Base-by-base conservation (phyloP, 768 basidiomycete species). In the Panellus pusillus region DNA sequence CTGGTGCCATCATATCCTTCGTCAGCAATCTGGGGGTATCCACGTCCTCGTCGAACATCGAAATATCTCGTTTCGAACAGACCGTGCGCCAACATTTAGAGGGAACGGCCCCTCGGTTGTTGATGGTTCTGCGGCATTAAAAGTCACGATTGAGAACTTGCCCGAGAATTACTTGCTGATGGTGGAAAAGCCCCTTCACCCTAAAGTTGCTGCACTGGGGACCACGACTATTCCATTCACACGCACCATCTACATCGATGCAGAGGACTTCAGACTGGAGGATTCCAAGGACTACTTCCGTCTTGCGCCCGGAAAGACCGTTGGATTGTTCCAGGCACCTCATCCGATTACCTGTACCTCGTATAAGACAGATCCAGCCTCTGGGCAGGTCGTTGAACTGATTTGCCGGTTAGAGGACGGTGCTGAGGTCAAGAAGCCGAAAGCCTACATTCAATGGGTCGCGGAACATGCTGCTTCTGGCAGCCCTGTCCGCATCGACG, bases 211-310 rank as follows among this genome's bases (percentile, higher is more conserved):
- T 1, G 84, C 84, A 54, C 85, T 96, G 47, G 97, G 97, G 6
- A 81, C 80, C 13, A 86, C 87, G 41, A 81, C 74, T 31, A 81
- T 94, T 47, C 93, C 93, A 6, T 91, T 98, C 72, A 91, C 94
- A 11, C 84, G 87, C 18, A 88, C 84, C 8, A 76, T 99, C 52
- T 98, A 90, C 72, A 98, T 98, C 65, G 96, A 99, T 58, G 77
- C 78, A 27, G 89, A 92, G 54, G 97, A 99, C 71, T 99, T 99
- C 79, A 80, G 97, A 47, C 72, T 89, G 32, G 83, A 91, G 61
- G 94, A 96, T 65, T 91, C 92, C 19, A 86, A 86, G 57, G 95
- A 98, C 67, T 99, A 97, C 72, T 98, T 95, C 84, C 87, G 97
- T 38, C 86, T 99, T 42, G 93, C 96, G 14, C 97, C 97, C 7